Conservation (phyloP, 2,329 filamentous ascomycete genomes). For the Pseudogymnoascus sp. region DNA sequence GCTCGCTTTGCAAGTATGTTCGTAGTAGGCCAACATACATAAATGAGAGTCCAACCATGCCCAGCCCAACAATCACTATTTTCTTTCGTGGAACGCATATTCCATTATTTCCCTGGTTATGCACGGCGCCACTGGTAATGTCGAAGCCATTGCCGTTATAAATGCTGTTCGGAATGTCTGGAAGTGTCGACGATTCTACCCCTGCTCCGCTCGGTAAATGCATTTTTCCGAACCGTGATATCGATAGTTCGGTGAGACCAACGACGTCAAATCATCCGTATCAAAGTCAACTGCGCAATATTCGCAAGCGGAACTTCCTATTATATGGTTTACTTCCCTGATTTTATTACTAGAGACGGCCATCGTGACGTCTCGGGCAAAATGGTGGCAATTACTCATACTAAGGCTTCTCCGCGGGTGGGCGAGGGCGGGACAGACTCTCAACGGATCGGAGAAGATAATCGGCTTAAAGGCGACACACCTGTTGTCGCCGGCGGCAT, state of each 20-base stretch:
- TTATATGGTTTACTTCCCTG: background rate
- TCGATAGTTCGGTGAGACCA: background rate
- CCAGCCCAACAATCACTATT: slow-evolving; percentile 76
- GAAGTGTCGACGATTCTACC: background rate
- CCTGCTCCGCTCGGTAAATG: slow-evolving; percentile 6
- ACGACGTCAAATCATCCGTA: background rate
- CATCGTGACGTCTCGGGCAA: background rate
- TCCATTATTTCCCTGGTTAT: background rate
- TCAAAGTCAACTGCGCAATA: background rate
- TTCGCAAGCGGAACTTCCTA: background rate
- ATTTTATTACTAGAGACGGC: background rate
- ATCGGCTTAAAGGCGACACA: background rate
- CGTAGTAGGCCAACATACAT: slow-evolving; percentile 51
- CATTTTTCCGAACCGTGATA: slow-evolving; percentile 2
- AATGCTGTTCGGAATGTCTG: background rate
- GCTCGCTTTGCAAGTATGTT: background rate
- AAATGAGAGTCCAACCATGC: slow-evolving; percentile 86
- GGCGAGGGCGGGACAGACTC: background rate
- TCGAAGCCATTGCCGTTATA: background rate
- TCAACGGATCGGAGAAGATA: background rate
- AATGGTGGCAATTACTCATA: background rate
- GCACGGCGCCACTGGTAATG: background rate
- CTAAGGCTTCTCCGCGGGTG: background rate
- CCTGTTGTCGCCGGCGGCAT: background rate
- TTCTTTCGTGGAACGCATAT: slow-evolving; percentile 43